Conservation (phyloP, 192 early-diverging fungal species). For the Dissophora ornata region DNA sequence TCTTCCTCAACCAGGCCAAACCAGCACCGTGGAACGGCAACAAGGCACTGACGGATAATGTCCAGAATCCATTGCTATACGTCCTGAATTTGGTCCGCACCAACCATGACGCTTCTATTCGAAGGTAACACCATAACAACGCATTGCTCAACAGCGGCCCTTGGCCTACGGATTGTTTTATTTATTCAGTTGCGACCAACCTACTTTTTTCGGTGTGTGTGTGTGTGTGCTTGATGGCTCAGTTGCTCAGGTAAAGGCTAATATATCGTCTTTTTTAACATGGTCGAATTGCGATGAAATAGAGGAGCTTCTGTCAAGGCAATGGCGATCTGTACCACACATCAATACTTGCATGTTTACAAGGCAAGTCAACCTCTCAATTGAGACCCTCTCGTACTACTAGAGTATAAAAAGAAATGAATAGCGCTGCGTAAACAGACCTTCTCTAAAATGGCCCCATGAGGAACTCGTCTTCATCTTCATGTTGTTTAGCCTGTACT, state of each 20-base stretch:
- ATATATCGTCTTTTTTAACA: too few relatives aligned
- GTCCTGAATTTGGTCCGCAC: conserved; percentile 94
- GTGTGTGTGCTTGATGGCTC: too few relatives aligned
- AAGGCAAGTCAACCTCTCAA: too few relatives aligned
- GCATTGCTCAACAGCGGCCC: background rate
- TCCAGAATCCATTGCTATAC: conserved; percentile 80
- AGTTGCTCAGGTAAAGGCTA: too few relatives aligned
- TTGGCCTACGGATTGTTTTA: background rate
- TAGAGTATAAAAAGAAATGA: too few relatives aligned
- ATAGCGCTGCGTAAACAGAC: too few relatives aligned
- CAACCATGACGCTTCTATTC: conserved; percentile 84
- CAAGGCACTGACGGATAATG: conserved; percentile 24
- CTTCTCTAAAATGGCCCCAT: too few relatives aligned
- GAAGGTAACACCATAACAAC: conserved; percentile 57
- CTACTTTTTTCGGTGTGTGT: too few relatives aligned
- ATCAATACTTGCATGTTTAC: conserved; percentile 94
- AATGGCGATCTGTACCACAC: conserved; percentile 91
- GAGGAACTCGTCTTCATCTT: too few relatives aligned
- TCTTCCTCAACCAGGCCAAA: conserved; percentile 85
- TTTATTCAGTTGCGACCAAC: too few relatives aligned
- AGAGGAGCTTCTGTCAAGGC: conserved; percentile 94
- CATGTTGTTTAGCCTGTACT: conserved; percentile 90
- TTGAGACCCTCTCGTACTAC: too few relatives aligned
- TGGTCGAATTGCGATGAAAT: too few relatives aligned
- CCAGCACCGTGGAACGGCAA: conserved; percentile 61